Evolutionary conservation across 257 asterid genomes (phyloP).

Genomic region (Solanum rostratum): DNA sequence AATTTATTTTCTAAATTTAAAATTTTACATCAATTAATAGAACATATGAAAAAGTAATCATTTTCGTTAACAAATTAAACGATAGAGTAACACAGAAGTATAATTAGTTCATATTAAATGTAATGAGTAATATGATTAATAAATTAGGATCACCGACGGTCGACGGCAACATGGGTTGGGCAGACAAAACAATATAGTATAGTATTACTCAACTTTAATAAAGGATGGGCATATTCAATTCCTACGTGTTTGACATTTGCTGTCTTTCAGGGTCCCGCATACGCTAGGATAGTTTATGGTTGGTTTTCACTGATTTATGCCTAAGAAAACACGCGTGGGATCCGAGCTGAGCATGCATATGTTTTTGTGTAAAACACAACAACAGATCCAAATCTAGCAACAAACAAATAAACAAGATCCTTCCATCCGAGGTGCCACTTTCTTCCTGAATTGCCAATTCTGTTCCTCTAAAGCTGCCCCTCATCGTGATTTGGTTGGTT

Average conservation of each 20-base stretch:
- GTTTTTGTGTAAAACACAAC: neutral
- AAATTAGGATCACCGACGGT: neutral
- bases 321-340: neutral
- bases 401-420: neutral
- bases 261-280: neutral
- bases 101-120: neutral
- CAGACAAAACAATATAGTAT: neutral
- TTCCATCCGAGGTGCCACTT: neutral
- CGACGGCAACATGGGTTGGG: neutral
- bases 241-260: constrained; percentile 1
- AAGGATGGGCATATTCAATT: neutral
- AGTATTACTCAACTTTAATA: neutral
- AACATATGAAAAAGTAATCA: neutral
- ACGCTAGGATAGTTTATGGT: neutral
- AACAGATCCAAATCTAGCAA: neutral
- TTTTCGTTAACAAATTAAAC: neutral
- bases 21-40: too few relatives aligned
- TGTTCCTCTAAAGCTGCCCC: neutral
- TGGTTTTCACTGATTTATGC: neutral
- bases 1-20: too few relatives aligned
- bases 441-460: neutral
- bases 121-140: neutral
- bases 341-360: neutral
- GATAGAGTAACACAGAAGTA: neutral
- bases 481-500: neutral